Base-by-base conservation (phyloP, 2,329 filamentous ascomycete species). In the Beauveria medogensis region DNA sequence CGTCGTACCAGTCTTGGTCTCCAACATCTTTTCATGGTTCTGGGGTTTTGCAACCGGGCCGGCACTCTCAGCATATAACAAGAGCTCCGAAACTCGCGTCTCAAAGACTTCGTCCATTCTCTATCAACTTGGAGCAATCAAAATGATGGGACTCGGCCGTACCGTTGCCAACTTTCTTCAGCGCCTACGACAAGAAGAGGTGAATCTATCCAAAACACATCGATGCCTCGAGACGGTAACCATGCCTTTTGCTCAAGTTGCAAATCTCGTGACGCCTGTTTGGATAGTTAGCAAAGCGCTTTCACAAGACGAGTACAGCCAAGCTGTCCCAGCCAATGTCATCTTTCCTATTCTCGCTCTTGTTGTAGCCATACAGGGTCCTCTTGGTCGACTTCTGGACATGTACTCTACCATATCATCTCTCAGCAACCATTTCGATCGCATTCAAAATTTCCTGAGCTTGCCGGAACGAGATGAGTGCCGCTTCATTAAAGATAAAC, bases 401-500 rank as follows among this genome's bases (percentile, higher is more conserved):
- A 53, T 51, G 41, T 7, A 47, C 41, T 59, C 57, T 18, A 59
- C 57, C 41, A 16, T 46, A 8, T 44, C 40, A n/a, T 46, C 57
- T n/a, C 28, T 59, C 24, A n/a, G 24, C 26, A 26, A 16, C n/a
- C 37, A 41, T n/a, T 59, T 59, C 16, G 57, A 53, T 5, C 12
- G 26, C 2, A 40, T 59, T 46, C 40, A 53, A 5, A 43, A 24
- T 5, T 59, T 54, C 10, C 8, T 60, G 18, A 20, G 30, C 20
- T 18, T 55, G 14, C 59, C 57, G 2, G 57, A 59, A 47, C 28
- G 48, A 59, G 57, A 59, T 20, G 57, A 59, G n/a, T 53, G 47
- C 16, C 57, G 57, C 7, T 53, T 37, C 9, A 59, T 59, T 26
- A 44, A 24, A 5, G 24, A 53, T 20, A 53, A 54, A 10, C 40